phyloP scores from a whole-genome alignment of 2,329 filamentous ascomycete species.

The Penicillium occitanis region DNA sequence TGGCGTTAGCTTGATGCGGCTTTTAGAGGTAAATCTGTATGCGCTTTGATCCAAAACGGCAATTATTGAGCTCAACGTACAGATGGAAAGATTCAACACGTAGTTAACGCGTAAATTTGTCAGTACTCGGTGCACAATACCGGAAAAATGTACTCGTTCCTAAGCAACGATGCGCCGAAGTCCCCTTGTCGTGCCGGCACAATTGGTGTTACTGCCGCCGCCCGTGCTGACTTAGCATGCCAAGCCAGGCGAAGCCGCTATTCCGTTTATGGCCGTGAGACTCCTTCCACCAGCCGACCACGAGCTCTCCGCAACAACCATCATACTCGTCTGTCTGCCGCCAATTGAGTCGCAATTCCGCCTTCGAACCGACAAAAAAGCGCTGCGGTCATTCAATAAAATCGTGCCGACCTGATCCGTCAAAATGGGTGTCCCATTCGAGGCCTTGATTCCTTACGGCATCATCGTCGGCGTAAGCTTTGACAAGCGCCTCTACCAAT shows the following conservation, averaged over 20 bases:
- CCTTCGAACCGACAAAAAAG: neutral
- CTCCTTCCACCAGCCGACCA: slow-evolving; percentile 9
- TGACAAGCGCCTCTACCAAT: slow-evolving; percentile 9
- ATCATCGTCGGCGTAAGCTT: slow-evolving; percentile 60
- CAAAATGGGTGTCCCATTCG: slow-evolving; percentile 66
- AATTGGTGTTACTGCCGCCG: slow-evolving; percentile 11
- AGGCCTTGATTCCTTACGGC: slow-evolving; percentile 63
- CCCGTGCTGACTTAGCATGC: slow-evolving; percentile 19
- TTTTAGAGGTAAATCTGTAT: slow-evolving; percentile 10
- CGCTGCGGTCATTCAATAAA: neutral
- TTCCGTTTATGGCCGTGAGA: slow-evolving; percentile 11
- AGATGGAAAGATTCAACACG: slow-evolving; percentile 14
- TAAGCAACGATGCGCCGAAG: slow-evolving; percentile 17
- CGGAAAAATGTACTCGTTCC: slow-evolving; percentile 8
- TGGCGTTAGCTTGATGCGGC: slow-evolving; percentile 18
- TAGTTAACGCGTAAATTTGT: slow-evolving; percentile 19
- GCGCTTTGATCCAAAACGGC: slow-evolving; percentile 4
- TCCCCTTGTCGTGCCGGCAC: slow-evolving; percentile 18
- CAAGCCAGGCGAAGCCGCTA: slow-evolving; percentile 18
- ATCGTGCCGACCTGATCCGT: slow-evolving; percentile 11
- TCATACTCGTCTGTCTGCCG: neutral
- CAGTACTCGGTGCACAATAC: slow-evolving; percentile 8
- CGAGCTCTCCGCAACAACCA: slow-evolving; percentile 7
- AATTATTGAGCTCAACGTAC: neutral
- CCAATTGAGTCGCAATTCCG: slow-evolving; percentile 9